A percentile compares a stretch with the other conserved stretches of the same genome.
phyloP scores from a whole-genome alignment of 352 stramenopile species.

The Globisporangium orthogonon region DNA sequence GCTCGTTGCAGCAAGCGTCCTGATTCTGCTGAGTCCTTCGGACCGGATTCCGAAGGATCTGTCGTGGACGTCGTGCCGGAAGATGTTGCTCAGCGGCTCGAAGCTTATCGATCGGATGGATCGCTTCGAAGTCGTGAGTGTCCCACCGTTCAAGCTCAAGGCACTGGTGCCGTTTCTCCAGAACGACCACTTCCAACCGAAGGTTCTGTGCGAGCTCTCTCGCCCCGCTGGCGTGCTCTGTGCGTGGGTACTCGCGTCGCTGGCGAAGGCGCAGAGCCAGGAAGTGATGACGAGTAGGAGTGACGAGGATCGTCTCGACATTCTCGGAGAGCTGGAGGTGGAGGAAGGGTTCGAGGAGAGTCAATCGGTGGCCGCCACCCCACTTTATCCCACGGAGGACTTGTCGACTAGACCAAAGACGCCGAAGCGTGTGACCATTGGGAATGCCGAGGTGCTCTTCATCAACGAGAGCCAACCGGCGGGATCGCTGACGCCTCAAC shows the following conservation, averaged over 20 bases:
- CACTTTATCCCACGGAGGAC: not conserved
- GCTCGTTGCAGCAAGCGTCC: constrained; percentile 46
- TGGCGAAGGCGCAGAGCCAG: constrained; percentile 30
- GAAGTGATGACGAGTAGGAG: constrained; percentile 20
- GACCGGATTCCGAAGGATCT: constrained; percentile 69
- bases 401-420: constrained; percentile 17
- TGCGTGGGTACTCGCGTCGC: constrained; percentile 52
- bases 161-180: constrained; percentile 61
- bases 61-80: constrained; percentile 54
- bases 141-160: constrained; percentile 70
- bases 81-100: constrained; percentile 49
- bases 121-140: constrained; percentile 25
- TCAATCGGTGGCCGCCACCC: not conserved
- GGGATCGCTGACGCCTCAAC: constrained; percentile 13
- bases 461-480: constrained; percentile 70
- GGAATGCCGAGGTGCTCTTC: constrained; percentile 56
- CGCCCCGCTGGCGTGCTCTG: constrained; percentile 44
- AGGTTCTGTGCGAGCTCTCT: constrained; percentile 48
- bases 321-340: constrained; percentile 54
- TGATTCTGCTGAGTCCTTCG: constrained; percentile 67
- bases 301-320: constrained; percentile 40
- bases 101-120: constrained; percentile 44
- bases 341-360: constrained; percentile 29
- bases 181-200: constrained; percentile 68
- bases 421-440: constrained; percentile 55